Evolutionary conservation across 352 stramenopile species (phyloP), one percentile per base, ranked within the genome.

Genomic region (Pythium volutum): DNA sequence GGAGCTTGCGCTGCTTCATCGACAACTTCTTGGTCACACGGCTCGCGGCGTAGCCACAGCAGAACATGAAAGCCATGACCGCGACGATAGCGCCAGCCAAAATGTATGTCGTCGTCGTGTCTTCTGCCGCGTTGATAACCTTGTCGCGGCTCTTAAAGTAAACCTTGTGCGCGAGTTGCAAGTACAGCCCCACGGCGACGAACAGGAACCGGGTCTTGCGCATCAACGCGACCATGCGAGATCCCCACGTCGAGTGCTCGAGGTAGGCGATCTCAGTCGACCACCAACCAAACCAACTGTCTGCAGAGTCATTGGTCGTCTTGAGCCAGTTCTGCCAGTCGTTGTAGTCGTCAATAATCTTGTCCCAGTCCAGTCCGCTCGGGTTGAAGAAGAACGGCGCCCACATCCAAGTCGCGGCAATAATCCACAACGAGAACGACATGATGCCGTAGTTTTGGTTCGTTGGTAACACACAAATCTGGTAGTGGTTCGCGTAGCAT

Each of bases 371-470:
- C 57, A 99, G 89, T 29, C 95, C 98, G 36, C 98, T 95, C 22
- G 97, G 97, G 70, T 99, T 99, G 72, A 99, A 95, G 66, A 95
- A 86, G 74, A 95, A 93, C 43, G 86, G 86, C 7, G 79, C 81
- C 84, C 84, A 93, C 71, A 93, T 84, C 84, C 84, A 95, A 22
- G 84, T 93, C 20, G 77, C 81, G 77, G 91, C 94, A 55, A 98
- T 98, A 39, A 99, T 89, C 69, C 83, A 93, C 48, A 99, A 70
- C 27, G 95, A 99, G 84, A 98, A 99, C 39, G 96, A 98, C 72
- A 98, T 93, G 41, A 98, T 96, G 64, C 96, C 91, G 74, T 99
- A 99, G 73, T 99, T 98, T 69, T 96, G 90, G 59, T 98, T 96
- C 22, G 88, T 95, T 7, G 93, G 96, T 61, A 97, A 81, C 53